Base-by-base conservation (phyloP, 164 flowering plant species). In the Stephania yunnanensis region DNA sequence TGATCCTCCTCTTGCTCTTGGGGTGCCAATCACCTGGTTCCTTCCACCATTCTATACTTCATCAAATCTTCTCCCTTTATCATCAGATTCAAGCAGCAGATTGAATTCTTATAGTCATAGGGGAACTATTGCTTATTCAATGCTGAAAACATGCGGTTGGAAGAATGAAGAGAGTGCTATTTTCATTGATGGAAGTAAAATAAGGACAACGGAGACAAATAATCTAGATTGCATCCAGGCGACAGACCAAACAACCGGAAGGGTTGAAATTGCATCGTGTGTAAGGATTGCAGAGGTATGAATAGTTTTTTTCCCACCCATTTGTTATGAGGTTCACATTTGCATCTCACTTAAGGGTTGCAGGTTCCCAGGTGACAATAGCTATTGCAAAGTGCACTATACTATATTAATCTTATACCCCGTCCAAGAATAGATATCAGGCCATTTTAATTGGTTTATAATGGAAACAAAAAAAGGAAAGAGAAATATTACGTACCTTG, bases 1-100 rank as follows among this genome's bases (percentile, higher is more conserved):
- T 73, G 85, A 90, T 83, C 97, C 92, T 80, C 99, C 99, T 68
- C 88, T 93, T 81, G 88, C 97, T 77, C 92, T 90, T 80, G 99
- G 99, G 74, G 82, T 83, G 77, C 89, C 99, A 71, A 81, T 89
- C 17, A 95, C 99, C 10, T 95, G 99, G 99, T 69, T 95, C 72
- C 90, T 95, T 76, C 99, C 97, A 70, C 95, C 97, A 58, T 80
- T 86, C 78, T 95, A 95, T 79, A 87, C 85, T 44, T 76, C 97
- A 67, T 87, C 90, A 25, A 84, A 83, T 74, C 83, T 89, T 73
- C 87, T 95, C 81, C 97, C 99, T 68, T 79, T 82, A 46, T 82
- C 93, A 55, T 77, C 85, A 19, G 87, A 84, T 72, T 77, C 84
- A n/a, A 75, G 77, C 79, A 74, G 78, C 36, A 82, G 82, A 61